A percentile compares a stretch with the other conserved stretches of the same genome.
Evolutionary conservation across 352 stramenopile species (phyloP).

Genomic region (Elongisporangium senticosum): DNA sequence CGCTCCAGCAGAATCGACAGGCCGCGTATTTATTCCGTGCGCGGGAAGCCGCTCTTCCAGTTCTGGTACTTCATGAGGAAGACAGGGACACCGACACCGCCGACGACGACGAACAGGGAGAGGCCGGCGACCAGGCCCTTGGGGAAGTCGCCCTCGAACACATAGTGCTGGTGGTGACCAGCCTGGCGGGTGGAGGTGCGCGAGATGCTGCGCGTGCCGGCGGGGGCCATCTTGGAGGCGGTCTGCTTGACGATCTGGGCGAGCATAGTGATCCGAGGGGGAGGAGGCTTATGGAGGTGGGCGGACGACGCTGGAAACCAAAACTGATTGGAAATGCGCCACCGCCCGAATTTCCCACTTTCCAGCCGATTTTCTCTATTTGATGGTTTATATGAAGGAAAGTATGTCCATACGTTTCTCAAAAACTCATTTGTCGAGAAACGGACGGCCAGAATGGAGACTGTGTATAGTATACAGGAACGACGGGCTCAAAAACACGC

Average conservation of each 20-base stretch:
- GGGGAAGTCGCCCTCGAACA: conserved; percentile 81
- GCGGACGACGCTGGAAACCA: conserved; percentile 2
- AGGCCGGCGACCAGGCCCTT: conserved; percentile 61
- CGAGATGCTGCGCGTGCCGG: conserved; percentile 62
- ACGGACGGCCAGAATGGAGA: conserved; percentile 8
- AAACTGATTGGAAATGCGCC: conserved; percentile 4
- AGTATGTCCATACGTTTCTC: conserved; percentile 6
- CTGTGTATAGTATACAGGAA: conserved; percentile 14
- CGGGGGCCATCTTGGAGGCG: conserved; percentile 46
- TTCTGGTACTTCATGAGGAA: conserved; percentile 79
- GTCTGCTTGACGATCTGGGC: conserved; percentile 68
- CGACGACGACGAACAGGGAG: conserved; percentile 54
- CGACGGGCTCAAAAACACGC: conserved; percentile 22
- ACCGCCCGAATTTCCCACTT: neutral
- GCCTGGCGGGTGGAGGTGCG: conserved; percentile 72
- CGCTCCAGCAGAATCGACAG: neutral
- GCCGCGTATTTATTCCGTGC: conserved; percentile 49
- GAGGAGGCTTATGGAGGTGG: conserved; percentile 10
- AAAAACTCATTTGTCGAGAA: conserved; percentile 9
- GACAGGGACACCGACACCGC: conserved; percentile 59
- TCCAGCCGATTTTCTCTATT: neutral
- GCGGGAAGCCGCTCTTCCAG: conserved; percentile 87
- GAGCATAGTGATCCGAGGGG: conserved; percentile 24
- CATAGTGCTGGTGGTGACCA: conserved; percentile 77
- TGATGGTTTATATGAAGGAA: conserved; percentile 9